A percentile compares a stretch with the other conserved stretches of the same genome.
These are phyloP conservation scores for Eutrema salsugineum DNA, from an alignment of 441 rosid species.

Conservation along the genomic window DNA sequence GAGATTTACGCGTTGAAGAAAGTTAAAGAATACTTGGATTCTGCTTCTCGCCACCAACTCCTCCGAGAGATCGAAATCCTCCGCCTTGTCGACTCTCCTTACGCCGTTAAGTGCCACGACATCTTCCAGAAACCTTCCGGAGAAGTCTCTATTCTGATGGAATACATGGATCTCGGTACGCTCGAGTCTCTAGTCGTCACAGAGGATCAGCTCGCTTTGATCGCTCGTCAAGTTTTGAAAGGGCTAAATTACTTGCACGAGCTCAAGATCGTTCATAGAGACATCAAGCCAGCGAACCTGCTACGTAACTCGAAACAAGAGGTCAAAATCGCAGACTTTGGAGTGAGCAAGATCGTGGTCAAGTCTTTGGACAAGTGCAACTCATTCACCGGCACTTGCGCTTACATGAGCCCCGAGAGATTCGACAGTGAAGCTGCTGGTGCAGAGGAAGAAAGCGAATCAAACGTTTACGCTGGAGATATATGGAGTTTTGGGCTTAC, in stretches of 20 bases:
- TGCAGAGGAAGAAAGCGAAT: slow-evolving; percentile 55
- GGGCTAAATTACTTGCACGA: slow-evolving; percentile 66
- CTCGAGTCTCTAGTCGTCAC: slow-evolving; percentile 50
- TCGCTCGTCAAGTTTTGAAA: slow-evolving; percentile 57
- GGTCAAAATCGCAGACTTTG: slow-evolving; percentile 83
- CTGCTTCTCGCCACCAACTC: slow-evolving; percentile 47
- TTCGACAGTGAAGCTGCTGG: slow-evolving; percentile 54
- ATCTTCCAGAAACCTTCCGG: slow-evolving; percentile 53
- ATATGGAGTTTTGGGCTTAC: slow-evolving; percentile 87
- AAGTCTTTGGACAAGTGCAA: slow-evolving; percentile 65
- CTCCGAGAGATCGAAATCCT: slow-evolving; percentile 67
- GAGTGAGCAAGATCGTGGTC: slow-evolving; percentile 74
- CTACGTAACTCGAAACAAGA: slow-evolving; percentile 53
- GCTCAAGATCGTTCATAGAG: slow-evolving; percentile 73
- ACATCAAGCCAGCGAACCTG: slow-evolving; percentile 77
- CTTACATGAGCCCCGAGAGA: slow-evolving; percentile 91
- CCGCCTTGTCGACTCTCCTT: slow-evolving; percentile 67
- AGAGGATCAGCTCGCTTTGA: slow-evolving; percentile 44
- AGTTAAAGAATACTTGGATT: slow-evolving; percentile 48
- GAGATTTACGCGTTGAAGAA: slow-evolving; percentile 62
- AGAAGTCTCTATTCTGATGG: slow-evolving; percentile 65
- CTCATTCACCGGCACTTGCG: slow-evolving; percentile 81
- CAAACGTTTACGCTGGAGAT: slow-evolving; percentile 77
- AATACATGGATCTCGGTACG: slow-evolving; percentile 70
- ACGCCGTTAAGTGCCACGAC: slow-evolving; percentile 54